Evolutionary conservation across 2,329 filamentous ascomycete species (phyloP), one percentile per base, ranked within the genome.

Genomic region (Geoglossum cookeanum): DNA sequence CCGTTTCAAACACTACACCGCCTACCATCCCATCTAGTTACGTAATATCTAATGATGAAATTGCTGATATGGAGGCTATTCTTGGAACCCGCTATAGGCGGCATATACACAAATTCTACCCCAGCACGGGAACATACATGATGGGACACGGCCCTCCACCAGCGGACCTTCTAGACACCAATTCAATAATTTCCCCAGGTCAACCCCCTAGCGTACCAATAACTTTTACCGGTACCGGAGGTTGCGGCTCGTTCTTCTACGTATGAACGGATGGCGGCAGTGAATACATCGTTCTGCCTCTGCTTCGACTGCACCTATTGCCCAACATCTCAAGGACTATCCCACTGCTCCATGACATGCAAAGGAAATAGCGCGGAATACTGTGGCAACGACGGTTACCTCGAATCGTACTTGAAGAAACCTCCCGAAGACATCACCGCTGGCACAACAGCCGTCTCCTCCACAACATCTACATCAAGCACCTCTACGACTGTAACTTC

Each of bases 11-110:
- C 15, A 53, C 30, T 22, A 64, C 9, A 63, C 67, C 7, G 64
- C 63, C 22, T 61, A 70, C 35, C 1, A 37, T 35, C 6, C 15
- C 49, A 7, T 53, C 49, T 22, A 53, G 49, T 15, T 53, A 37
- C 15, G 66, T 68, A 5, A 60, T 73, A 29, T 63, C 66, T 45
- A 74, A 74, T 58, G 59, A 67, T 37, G 71, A 71, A 9, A 66
- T 67, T 15, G 62, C 65, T 35, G 60, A 64, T 27, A 59, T 74
- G 55, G 68, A 13, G 69, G 69, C 4, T 60, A 62, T 44, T 55
- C 64, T 8, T 60, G 67, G 9, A 9, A 4, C 17, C 30, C 17
- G 58, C 61, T 13, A 63, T 62, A 42, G 61, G 66, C 27, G 60
- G 45, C n/a, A 1, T 2, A 35, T 39, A 30, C 15, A 55, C 54